Conservation (phyloP, 164 flowering plant genomes). For the Magnolia changhungtana region DNA sequence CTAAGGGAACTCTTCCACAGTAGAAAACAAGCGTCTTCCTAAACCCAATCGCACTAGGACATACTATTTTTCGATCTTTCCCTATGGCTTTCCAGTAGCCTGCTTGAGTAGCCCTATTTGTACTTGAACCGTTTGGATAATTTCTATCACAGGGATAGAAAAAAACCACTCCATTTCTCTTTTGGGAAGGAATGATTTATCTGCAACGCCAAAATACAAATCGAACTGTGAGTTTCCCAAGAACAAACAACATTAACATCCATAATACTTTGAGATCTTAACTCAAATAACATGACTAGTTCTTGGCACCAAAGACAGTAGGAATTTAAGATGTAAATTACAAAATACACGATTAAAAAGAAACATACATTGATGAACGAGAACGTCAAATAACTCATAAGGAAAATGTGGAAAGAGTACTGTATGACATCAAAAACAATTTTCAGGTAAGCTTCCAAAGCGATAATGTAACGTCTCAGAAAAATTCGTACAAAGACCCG, state of each 20-base stretch:
- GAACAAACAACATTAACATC: too few species aligned
- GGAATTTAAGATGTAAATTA: neutral
- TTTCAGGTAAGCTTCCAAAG: too few species aligned
- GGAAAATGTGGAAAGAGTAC: too few species aligned
- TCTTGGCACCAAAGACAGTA: too few species aligned
- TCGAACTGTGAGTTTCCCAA: neutral
- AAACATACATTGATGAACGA: too few species aligned
- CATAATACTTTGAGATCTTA: too few species aligned
- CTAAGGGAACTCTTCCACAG: constrained; percentile 75
- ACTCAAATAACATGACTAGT: too few species aligned
- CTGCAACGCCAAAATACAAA: constrained; percentile 33
- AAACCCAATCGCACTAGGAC: constrained; percentile 47
- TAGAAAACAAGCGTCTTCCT: constrained; percentile 83
- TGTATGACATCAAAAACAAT: too few species aligned
- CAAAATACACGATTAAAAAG: neutral
- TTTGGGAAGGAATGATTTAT: constrained; percentile 69
- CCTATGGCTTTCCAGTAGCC: constrained; percentile 98
- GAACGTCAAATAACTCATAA: too few species aligned
- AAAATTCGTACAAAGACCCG: too few species aligned
- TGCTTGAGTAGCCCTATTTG: constrained; percentile 81
- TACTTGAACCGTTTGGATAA: constrained; percentile 76
- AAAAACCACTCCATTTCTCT: constrained; percentile 88
- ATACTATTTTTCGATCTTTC: constrained; percentile 65
- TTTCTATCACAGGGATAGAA: constrained; percentile 78
- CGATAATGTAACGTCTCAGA: too few species aligned